These are phyloP conservation scores for Auricularia sp. DNA, from an alignment of 768 basidiomycete genomes.

Conservation along the genomic window DNA sequence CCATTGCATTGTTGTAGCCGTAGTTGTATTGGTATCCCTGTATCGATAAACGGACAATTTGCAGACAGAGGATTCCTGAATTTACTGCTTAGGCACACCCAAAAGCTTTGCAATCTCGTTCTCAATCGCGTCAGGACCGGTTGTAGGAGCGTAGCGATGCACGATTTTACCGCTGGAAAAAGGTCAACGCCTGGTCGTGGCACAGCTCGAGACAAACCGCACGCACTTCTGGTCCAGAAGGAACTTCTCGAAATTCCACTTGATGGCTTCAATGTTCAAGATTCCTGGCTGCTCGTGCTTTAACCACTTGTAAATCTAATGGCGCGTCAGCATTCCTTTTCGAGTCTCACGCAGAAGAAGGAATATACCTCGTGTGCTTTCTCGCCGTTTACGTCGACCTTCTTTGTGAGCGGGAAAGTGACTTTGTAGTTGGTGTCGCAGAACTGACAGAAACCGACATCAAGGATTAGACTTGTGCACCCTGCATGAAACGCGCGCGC, in stretches of 20 bases:
- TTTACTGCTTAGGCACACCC: not conserved
- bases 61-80: not conserved
- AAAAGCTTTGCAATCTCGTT: constrained; percentile 54
- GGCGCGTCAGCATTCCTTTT: not conserved
- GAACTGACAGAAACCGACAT: constrained; percentile 31
- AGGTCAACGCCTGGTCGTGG: not conserved
- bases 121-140: constrained; percentile 43
- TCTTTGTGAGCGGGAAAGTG: constrained; percentile 83
- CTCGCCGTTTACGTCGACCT: constrained; percentile 88
- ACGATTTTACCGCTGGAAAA: constrained; percentile 47
- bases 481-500: not conserved
- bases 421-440: constrained; percentile 82
- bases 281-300: constrained; percentile 71
- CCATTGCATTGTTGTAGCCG: too few species aligned
- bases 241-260: constrained; percentile 86
- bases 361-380: constrained; percentile 50
- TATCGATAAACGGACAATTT: not conserved
- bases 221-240: not conserved
- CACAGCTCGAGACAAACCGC: too few species aligned
- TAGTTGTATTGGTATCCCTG: not conserved
- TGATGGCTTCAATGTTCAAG: constrained; percentile 61
- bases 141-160: constrained; percentile 68
- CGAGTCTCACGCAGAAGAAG: not conserved
- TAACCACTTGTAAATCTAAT: constrained; percentile 59
- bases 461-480: not conserved